phyloP scores from a whole-genome alignment of 2,329 filamentous ascomycete species.

The Ascochyta lentis region DNA sequence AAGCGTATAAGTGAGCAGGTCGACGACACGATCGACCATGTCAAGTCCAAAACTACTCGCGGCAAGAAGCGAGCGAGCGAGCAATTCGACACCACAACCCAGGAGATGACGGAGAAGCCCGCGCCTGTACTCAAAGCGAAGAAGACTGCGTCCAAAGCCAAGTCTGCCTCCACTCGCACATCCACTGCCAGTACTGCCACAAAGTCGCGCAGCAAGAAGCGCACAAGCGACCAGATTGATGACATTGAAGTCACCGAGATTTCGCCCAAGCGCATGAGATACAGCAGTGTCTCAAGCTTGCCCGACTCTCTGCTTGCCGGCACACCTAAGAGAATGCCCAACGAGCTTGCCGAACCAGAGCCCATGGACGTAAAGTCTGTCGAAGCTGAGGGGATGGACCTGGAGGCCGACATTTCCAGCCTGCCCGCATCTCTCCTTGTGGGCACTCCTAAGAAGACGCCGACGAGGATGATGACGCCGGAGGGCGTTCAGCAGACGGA shows the following conservation, averaged over 20 bases:
- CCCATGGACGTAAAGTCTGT: slow-evolving; percentile 2
- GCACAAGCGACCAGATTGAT: slow-evolving; percentile 25
- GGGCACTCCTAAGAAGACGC: slow-evolving; percentile 49
- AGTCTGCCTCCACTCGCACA: slow-evolving; percentile 28
- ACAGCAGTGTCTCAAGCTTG: slow-evolving; percentile 31
- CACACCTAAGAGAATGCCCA: slow-evolving; percentile 32
- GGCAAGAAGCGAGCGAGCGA: slow-evolving; percentile 26
- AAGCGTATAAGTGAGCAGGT: slow-evolving; percentile 27
- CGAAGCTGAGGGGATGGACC: neutral
- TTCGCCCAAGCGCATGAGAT: slow-evolving; percentile 25
- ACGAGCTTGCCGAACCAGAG: slow-evolving; percentile 17
- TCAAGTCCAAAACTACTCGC: slow-evolving; percentile 17
- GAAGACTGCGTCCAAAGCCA: slow-evolving; percentile 21
- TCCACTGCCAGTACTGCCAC: slow-evolving; percentile 24
- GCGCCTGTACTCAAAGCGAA: slow-evolving; percentile 7
- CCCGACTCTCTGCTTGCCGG: slow-evolving; percentile 27
- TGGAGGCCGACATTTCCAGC: slow-evolving; percentile 27
- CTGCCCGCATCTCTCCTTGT: slow-evolving; percentile 24
- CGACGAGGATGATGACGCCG: slow-evolving; percentile 24
- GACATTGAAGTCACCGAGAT: slow-evolving; percentile 5
- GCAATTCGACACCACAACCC: slow-evolving; percentile 8
- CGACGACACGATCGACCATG: slow-evolving; percentile 7
- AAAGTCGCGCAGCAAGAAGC: slow-evolving; percentile 21
- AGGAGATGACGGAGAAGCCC: neutral
- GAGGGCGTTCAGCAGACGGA: slow-evolving; percentile 15